phyloP scores from a whole-genome alignment of 495 filamentous ascomycete species.

The Glonium stellatum region DNA sequence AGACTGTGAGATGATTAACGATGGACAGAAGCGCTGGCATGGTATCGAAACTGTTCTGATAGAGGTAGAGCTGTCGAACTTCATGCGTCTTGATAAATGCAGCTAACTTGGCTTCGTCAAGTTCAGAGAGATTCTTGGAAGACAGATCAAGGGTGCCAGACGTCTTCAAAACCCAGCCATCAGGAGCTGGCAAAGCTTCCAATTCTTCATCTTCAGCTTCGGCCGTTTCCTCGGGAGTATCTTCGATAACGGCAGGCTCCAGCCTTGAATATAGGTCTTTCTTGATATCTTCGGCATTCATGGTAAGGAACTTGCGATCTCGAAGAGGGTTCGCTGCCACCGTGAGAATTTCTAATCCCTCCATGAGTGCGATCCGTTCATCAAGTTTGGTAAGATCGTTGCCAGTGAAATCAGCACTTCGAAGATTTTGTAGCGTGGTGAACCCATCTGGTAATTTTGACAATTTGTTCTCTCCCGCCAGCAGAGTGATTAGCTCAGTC shows the following conservation, averaged over 20 bases:
- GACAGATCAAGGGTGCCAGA: slow-evolving; percentile 37
- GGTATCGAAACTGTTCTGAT: slow-evolving; percentile 64
- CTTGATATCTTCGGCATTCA: slow-evolving; percentile 78
- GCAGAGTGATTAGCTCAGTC: slow-evolving; percentile 62
- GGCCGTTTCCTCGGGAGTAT: slow-evolving; percentile 5
- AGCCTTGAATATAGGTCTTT: slow-evolving; percentile 62
- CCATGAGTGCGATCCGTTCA: slow-evolving; percentile 71
- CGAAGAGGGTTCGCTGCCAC: slow-evolving; percentile 80
- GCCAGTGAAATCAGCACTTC: slow-evolving; percentile 69
- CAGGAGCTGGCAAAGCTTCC: background rate
- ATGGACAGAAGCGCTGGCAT: slow-evolving; percentile 66
- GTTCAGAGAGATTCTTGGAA: slow-evolving; percentile 35
- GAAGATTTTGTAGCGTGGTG: slow-evolving; percentile 54
- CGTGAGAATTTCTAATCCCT: slow-evolving; percentile 61
- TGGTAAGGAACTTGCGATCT: slow-evolving; percentile 74
- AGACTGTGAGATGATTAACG: slow-evolving; percentile 56
- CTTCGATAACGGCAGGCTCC: slow-evolving; percentile 43
- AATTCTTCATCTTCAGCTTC: background rate
- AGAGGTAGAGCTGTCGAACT: slow-evolving; percentile 55
- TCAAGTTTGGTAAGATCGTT: slow-evolving; percentile 76
- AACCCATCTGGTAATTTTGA: slow-evolving; percentile 68
- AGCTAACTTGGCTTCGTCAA: slow-evolving; percentile 46
- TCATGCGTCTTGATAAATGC: slow-evolving; percentile 39
- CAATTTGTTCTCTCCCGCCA: slow-evolving; percentile 75
- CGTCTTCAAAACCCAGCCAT: slow-evolving; percentile 27